A percentile compares a stretch with the other conserved stretches of the same genome.
Evolutionary conservation across 306 rosid species (phyloP).

Genomic region (Malus domestica): ASM211411v1 NC_041790.1:34831001-34831500

Average conservation of each 20-base stretch:
- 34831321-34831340: not conserved
- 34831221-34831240: not conserved
- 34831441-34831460: not conserved
- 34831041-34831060: not conserved
- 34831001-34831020: not conserved
- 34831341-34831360: not conserved
- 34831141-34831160: not conserved
- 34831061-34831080: not conserved
- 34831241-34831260: not conserved
- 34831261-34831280: not conserved
- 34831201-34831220: not conserved
- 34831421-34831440: not conserved
- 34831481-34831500: too few relatives aligned
- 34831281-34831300: not conserved
- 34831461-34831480: not conserved
- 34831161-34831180: not conserved
- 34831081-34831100: not conserved
- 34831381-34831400: not conserved
- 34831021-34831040: not conserved
- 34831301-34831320: not conserved
- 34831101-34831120: not conserved
- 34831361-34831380: not conserved
- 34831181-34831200: not conserved
- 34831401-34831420: not conserved
- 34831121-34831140: not conserved